Conservation (phyloP, 345 rosid genomes). For the Syzygium aqueum region DNA sequence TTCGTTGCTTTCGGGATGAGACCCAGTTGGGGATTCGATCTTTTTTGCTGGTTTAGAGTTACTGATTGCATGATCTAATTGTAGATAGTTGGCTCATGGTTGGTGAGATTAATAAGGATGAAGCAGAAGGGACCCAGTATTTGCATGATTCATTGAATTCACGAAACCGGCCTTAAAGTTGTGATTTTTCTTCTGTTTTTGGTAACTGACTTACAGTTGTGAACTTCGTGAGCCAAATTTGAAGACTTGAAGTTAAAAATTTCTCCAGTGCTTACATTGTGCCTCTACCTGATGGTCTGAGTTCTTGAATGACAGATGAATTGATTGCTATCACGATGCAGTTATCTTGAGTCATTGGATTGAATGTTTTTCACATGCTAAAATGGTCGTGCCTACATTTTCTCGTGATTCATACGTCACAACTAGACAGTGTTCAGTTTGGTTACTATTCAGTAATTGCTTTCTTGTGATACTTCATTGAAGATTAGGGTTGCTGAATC, state of each 20-base stretch:
- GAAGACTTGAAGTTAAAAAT: background rate
- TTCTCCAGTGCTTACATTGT: background rate
- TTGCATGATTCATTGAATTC: background rate
- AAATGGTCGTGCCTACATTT: background rate
- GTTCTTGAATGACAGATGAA: background rate
- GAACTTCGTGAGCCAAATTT: background rate
- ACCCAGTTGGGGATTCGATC: background rate
- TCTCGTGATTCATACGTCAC: background rate
- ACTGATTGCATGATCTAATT: background rate
- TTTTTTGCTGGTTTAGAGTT: background rate
- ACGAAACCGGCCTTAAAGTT: background rate
- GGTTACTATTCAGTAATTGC: background rate
- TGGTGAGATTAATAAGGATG: background rate
- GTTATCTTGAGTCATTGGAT: background rate
- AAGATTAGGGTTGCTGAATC: background rate
- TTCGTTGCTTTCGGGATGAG: background rate
- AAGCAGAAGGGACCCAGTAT: background rate
- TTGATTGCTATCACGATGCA: background rate
- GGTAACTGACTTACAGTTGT: background rate
- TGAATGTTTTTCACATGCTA: background rate
- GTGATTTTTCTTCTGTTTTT: background rate
- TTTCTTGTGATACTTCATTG: background rate
- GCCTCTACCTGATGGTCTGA: background rate
- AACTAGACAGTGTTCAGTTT: background rate
- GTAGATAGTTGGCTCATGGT: background rate